Conservation (phyloP, 306 rosid genomes). For the Trichosanthes truncata region DNA sequence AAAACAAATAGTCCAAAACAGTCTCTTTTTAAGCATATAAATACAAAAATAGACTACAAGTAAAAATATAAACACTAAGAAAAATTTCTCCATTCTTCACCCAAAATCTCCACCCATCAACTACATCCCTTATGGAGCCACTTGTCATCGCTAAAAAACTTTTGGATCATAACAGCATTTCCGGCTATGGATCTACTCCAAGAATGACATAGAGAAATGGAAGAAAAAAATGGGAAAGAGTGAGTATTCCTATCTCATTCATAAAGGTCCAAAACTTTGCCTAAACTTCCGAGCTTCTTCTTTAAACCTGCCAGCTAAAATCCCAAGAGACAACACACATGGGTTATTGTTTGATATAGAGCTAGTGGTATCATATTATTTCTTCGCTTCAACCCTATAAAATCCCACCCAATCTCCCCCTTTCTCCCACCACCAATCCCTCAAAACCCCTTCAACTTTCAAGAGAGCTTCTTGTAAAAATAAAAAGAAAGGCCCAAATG, state of each 20-base stretch:
- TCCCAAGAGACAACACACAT: constrained; percentile 26
- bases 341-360: neutral
- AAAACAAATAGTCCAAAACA: too few species aligned
- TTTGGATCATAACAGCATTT: too few species aligned
- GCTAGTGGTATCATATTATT: neutral
- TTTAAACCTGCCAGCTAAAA: constrained; percentile 36
- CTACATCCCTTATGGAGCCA: too few species aligned
- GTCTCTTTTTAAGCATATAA: too few species aligned
- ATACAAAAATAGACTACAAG: too few species aligned
- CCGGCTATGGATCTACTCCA: neutral
- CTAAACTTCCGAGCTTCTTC: neutral
- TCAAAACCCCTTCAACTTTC: neutral
- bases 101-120: too few species aligned
- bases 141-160: too few species aligned
- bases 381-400: constrained; percentile 1
- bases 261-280: constrained; percentile 24
- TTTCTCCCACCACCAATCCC: neutral
- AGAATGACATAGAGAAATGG: neutral
- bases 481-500: neutral
- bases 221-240: neutral
- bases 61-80: too few species aligned
- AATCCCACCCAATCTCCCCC: neutral
- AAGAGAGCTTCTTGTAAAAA: neutral
- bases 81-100: too few species aligned
- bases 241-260: neutral